Evolutionary conservation across 306 rosid genomes (phyloP).

Genomic region (Gastrolobium villosum): DNA sequence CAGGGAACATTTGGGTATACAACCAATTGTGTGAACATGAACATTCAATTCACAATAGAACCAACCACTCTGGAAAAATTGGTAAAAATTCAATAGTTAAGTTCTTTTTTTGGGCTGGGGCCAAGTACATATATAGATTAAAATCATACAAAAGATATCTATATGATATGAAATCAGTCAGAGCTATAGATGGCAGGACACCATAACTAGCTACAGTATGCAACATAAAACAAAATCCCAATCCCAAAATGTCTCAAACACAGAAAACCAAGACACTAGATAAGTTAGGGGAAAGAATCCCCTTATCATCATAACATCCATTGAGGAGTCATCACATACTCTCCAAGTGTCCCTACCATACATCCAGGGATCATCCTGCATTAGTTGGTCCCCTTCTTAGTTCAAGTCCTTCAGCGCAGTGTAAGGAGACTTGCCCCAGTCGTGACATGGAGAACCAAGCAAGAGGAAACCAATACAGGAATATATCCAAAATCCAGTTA

Average conservation of each 20-base stretch:
- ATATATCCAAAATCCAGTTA: slow-evolving; percentile 62
- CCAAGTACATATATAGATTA: slow-evolving; percentile 1
- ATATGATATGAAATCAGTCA: slow-evolving; percentile 11
- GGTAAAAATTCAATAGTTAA: not conserved
- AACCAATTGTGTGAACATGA: slow-evolving; percentile 25
- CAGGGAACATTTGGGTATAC: not conserved
- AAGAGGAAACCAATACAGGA: slow-evolving; percentile 80
- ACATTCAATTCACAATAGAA: slow-evolving; percentile 22
- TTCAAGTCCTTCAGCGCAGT: slow-evolving; percentile 65
- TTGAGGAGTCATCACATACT: slow-evolving; percentile 44
- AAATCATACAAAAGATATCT: slow-evolving; percentile 28
- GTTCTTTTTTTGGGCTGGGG: not conserved
- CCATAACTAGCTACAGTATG: slow-evolving; percentile 37
- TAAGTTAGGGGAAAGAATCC: slow-evolving; percentile 36
- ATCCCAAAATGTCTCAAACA: slow-evolving; percentile 50
- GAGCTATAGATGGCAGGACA: slow-evolving; percentile 35
- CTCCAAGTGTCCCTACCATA: slow-evolving; percentile 61
- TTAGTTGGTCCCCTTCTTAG: slow-evolving; percentile 70
- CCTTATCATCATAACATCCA: slow-evolving; percentile 52
- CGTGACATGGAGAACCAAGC: slow-evolving; percentile 64
- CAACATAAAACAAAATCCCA: slow-evolving; percentile 27
- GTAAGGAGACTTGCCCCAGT: slow-evolving; percentile 59
- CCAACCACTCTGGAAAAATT: slow-evolving; percentile 19
- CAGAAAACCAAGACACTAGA: slow-evolving; percentile 50
- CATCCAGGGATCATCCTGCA: slow-evolving; percentile 67